Evolutionary conservation across 1,284 basidiomycete species (phyloP), one percentile per base, ranked within the genome.

Genomic region (Bjerkandera adusta): DNA sequence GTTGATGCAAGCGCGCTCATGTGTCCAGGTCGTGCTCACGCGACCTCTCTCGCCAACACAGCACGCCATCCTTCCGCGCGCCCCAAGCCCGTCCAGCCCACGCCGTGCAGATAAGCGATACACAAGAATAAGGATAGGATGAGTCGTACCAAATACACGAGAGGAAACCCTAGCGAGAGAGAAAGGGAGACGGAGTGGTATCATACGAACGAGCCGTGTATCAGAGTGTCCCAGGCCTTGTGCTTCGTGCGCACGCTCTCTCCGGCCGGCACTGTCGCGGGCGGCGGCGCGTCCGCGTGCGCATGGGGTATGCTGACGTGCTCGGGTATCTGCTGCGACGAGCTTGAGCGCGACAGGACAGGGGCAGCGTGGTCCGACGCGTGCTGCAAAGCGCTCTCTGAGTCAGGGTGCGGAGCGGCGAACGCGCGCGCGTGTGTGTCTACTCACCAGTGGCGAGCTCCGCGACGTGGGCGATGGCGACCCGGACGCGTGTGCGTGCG

Each of bases 171-270:
- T n/a, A n/a, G n/a, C n/a, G n/a, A n/a, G n/a, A n/a, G n/a, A n/a
- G n/a, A n/a, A n/a, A n/a, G n/a, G n/a, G n/a, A n/a, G n/a, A n/a
- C n/a, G n/a, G n/a, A n/a, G n/a, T n/a, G n/a, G n/a, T n/a, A n/a
- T n/a, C n/a, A 65, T 15, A 63, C 56, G 53, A 61, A 63, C 16
- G 61, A 57, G 18, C 63, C 63, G 50, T 65, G 63, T 16, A 65
- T 59, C 46, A 65, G 53, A 15, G 61, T 62, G 29, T 65, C 63
- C 57, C 58, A 64, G 38, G 59, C 59, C 43, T 54, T 57, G 21
- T 41, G 21, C 53, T 65, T 65, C 35, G 59, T 58, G 32, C 44
- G 42, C 39, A 43, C 36, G 46, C 45, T 43, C 34, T 41, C 43
- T 22, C 12, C 33, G 39, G 34, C 32, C 18, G 38, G 48, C 36